Evolutionary conservation across 495 filamentous ascomycete species (phyloP).

Genomic region (Hamigera avellanea): DNA sequence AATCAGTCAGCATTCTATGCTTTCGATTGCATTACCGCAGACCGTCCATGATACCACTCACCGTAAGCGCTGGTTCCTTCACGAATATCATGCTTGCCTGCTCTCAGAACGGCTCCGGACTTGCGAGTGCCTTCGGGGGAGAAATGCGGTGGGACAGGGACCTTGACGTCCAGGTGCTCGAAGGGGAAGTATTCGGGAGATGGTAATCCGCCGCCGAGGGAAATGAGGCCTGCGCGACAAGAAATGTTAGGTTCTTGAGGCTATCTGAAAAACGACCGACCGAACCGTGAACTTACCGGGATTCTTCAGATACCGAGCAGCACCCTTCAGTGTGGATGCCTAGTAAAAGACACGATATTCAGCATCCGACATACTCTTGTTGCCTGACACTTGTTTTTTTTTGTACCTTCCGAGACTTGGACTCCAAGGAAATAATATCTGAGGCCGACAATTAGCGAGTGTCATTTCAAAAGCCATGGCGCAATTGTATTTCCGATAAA

Average conservation of each 20-base stretch:
- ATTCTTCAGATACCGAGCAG: slow-evolving; percentile 61
- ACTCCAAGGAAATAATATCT: slow-evolving; percentile 29
- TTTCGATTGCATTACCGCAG: background rate
- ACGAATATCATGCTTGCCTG: slow-evolving; percentile 73
- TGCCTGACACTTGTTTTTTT: too few species aligned
- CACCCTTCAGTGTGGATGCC: slow-evolving; percentile 62
- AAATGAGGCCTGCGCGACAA: slow-evolving; percentile 47
- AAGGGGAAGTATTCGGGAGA: slow-evolving; percentile 85
- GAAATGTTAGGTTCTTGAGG: background rate
- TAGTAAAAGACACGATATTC: slow-evolving; percentile 9
- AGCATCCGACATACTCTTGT: slow-evolving; percentile 3
- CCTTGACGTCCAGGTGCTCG: slow-evolving; percentile 53
- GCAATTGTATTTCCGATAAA: too few species aligned
- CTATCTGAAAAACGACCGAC: background rate
- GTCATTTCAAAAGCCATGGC: too few species aligned
- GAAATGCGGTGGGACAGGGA: slow-evolving; percentile 57
- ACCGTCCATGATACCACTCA: slow-evolving; percentile 9
- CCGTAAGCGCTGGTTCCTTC: slow-evolving; percentile 52
- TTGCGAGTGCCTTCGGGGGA: slow-evolving; percentile 48
- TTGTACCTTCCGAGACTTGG: slow-evolving; percentile 29
- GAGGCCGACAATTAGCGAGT: too few species aligned
- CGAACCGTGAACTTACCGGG: slow-evolving; percentile 35
- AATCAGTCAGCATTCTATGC: slow-evolving; percentile 1
- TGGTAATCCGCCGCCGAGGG: slow-evolving; percentile 84
- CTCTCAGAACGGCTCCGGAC: slow-evolving; percentile 41